These are phyloP conservation scores for Populus trichocarpa DNA, from an alignment of 441 rosid species.

Conservation along the genomic window DNA sequence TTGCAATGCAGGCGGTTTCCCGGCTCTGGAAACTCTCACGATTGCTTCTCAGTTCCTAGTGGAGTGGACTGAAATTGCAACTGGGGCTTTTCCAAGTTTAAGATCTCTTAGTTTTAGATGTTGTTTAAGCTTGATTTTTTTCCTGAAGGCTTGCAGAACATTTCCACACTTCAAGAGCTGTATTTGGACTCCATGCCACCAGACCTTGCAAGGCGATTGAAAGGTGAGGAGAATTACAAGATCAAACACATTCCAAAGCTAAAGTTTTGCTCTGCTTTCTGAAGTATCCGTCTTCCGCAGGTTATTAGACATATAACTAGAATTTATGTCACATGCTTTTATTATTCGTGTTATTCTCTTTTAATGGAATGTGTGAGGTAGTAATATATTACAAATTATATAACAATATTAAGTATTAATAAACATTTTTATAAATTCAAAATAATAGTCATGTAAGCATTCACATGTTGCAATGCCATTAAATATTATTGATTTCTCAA, in stretches of 20 bases:
- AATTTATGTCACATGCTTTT: background rate
- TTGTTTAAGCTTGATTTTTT: conserved; percentile 3
- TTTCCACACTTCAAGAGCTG: conserved; percentile 12
- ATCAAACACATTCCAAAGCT: conserved; percentile 2
- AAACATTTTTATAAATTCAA: too few species aligned
- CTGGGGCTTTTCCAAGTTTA: conserved; percentile 17
- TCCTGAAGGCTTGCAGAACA: conserved; percentile 19
- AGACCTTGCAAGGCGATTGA: conserved; percentile 6
- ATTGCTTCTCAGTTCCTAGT: background rate
- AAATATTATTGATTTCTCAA: background rate
- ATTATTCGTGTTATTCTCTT: background rate
- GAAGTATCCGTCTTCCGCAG: too few species aligned
- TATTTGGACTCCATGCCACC: background rate
- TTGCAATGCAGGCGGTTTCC: conserved; percentile 14
- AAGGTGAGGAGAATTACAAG: background rate
- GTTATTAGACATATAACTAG: background rate
- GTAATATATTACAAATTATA: too few species aligned
- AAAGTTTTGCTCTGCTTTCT: background rate
- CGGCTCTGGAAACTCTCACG: conserved; percentile 8
- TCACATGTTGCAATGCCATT: background rate
- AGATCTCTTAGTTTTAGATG: background rate
- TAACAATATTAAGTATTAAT: background rate
- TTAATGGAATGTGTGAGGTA: background rate
- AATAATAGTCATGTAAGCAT: background rate
- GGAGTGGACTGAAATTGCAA: conserved; percentile 18